Base-by-base conservation (phyloP, 345 rosid species). In the Erodium maritimum region DNA sequence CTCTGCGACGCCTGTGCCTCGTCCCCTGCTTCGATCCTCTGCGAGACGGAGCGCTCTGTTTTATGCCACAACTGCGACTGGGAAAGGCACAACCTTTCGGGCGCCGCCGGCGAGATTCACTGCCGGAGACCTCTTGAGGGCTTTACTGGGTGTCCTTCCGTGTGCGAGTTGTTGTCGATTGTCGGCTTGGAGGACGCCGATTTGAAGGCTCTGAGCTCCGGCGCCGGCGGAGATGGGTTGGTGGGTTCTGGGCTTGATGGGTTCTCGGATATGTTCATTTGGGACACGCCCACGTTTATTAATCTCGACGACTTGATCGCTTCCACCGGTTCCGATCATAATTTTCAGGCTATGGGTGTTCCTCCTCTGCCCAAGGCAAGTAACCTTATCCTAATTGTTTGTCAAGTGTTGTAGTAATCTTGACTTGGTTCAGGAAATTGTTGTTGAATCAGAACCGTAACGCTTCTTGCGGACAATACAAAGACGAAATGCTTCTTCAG, bases 41-140 rank as follows among this genome's bases (percentile, higher is more conserved):
- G 99, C 74, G 88, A 83, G 50, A 71, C 88, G 0, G 89, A 93
- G 64, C 80, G 71, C 6, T 80, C 78, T 22, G 88, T 79, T 42
- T 67, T 89, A 5, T 93, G 99, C 77, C 83, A 83, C n/a, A 82
- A 77, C 67, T 93, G 99, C 64, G 96, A 93, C 66, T 93, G 90
- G 96, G 83, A 87, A 61, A 71, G 33, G 23, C 99, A 85, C 82
- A 52, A 54, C 20, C 68, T 56, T 17, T 58, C 62, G n/a, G 33
- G 55, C 62, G 0, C 67, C 77, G 54, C 48, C 73, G 0, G 29
- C 52, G 63, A 61, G 37, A 29, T 59, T 23, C 96, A 89, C 62
- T 68, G 66, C 46, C 84, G 99, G 52, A 73, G 96, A 59, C 91
- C 96, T 6, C 48, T 89, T 21, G 96, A 93, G 69, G 84, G 88